Percentiles rank a stretch among this genome's conserved stretches.
These are phyloP conservation scores for Corynascus novoguineensis DNA, from an alignment of 495 filamentous ascomycete species.

Conservation along the genomic window DNA sequence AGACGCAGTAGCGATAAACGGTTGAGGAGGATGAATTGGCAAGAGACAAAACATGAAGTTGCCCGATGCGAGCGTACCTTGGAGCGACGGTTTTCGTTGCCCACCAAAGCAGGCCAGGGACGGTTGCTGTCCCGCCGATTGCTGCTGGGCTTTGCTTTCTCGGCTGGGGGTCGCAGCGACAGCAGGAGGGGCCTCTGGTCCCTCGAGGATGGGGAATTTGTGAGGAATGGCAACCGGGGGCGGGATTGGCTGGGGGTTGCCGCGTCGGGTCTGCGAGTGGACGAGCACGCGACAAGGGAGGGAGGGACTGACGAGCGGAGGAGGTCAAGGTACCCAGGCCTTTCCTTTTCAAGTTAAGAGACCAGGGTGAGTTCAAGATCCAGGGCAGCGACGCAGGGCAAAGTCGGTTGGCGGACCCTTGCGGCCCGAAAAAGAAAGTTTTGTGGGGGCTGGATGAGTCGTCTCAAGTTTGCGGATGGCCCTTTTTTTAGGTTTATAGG, in stretches of 20 bases:
- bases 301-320: neutral
- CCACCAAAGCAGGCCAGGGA: slow-evolving; percentile 13
- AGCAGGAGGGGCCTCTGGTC: slow-evolving; percentile 22
- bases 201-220: slow-evolving; percentile 18
- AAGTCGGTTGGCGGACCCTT: slow-evolving; percentile 9
- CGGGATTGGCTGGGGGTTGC: slow-evolving; percentile 17
- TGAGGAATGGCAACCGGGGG: slow-evolving; percentile 16
- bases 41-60: neutral
- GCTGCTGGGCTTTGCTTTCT: neutral
- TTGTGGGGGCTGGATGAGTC: slow-evolving; percentile 20
- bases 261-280: slow-evolving; percentile 10
- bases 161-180: slow-evolving; percentile 3
- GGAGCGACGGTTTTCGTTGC: slow-evolving; percentile 4
- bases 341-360: slow-evolving; percentile 2
- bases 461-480: slow-evolving; percentile 1
- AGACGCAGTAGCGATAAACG: slow-evolving; percentile 1
- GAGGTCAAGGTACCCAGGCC: neutral
- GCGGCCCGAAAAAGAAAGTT: slow-evolving; percentile 21
- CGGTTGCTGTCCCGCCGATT: too few species aligned
- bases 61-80: neutral
- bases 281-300: slow-evolving; percentile 5
- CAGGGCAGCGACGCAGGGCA: slow-evolving; percentile 8
- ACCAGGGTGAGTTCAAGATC: slow-evolving; percentile 14
- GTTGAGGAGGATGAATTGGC: slow-evolving; percentile 4
- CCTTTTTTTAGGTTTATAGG: slow-evolving; percentile 22